Conservation (phyloP, 257 asterid genomes). For the Hygrophila difformis region DNA sequence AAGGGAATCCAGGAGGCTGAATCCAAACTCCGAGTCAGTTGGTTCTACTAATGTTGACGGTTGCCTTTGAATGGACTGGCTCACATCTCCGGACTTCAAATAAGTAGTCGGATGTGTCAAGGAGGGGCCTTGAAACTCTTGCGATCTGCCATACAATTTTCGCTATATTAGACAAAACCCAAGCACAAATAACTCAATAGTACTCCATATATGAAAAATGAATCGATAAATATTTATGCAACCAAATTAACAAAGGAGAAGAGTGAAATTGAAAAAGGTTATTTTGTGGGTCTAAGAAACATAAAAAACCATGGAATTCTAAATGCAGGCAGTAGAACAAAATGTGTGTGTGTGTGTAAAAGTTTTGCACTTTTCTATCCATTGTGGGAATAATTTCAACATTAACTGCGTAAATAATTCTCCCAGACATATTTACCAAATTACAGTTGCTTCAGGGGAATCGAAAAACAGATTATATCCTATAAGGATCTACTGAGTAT, state of each 20-base stretch:
- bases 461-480: too few relatives aligned
- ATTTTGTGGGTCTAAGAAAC: too few relatives aligned
- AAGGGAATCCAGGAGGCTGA: slow-evolving; percentile 51
- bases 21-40: slow-evolving; percentile 42
- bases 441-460: too few relatives aligned
- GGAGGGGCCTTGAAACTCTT: slow-evolving; percentile 42
- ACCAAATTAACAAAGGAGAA: too few relatives aligned
- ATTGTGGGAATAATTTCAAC: not conserved
- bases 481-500: not conserved
- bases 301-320: too few relatives aligned
- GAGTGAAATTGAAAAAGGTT: too few relatives aligned
- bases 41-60: slow-evolving; percentile 30
- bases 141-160: slow-evolving; percentile 31
- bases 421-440: too few relatives aligned
- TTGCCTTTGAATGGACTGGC: slow-evolving; percentile 41
- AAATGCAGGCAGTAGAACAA: too few relatives aligned
- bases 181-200: not conserved
- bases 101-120: slow-evolving; percentile 22
- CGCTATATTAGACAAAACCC: slow-evolving; percentile 6
- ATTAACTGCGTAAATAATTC: slow-evolving; percentile 3
- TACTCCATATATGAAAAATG: not conserved
- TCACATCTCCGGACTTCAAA: slow-evolving; percentile 30
- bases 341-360: too few relatives aligned
- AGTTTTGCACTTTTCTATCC: too few relatives aligned
- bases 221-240: too few relatives aligned